These are phyloP conservation scores for Pythium sukuiense DNA, from an alignment of 352 stramenopile species.

Conservation along the genomic window DNA sequence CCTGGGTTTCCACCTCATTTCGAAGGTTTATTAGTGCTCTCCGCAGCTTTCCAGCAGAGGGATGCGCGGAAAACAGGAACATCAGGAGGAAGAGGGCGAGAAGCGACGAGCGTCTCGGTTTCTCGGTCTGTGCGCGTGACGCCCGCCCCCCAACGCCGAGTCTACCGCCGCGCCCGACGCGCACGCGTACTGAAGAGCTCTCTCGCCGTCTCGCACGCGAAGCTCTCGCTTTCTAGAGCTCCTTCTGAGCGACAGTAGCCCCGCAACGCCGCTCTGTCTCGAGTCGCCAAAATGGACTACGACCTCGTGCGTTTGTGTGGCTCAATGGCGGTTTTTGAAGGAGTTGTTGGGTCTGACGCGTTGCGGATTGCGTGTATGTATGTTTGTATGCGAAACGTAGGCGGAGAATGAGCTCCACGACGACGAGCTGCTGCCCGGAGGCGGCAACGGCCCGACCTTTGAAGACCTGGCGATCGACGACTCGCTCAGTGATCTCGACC, in stretches of 20 bases:
- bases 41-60: background rate
- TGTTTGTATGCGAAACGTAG: background rate
- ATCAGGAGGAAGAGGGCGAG: background rate
- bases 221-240: background rate
- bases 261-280: background rate
- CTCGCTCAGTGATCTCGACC: slow-evolving; percentile 93
- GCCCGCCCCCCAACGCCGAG: background rate
- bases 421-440: slow-evolving; percentile 27
- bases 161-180: background rate
- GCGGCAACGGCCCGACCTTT: slow-evolving; percentile 88
- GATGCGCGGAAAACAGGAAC: slow-evolving; percentile 9
- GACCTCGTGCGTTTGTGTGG: slow-evolving; percentile 37
- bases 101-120: slow-evolving; percentile 2
- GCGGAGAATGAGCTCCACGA: slow-evolving; percentile 28
- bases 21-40: slow-evolving; percentile 15
- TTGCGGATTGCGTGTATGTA: background rate
- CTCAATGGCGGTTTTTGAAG: background rate
- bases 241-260: background rate
- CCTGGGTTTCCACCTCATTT: slow-evolving; percentile 12
- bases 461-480: slow-evolving; percentile 99
- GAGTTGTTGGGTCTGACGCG: background rate
- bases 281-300: slow-evolving; percentile 41
- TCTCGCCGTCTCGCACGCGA: background rate
- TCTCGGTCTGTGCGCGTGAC: background rate
- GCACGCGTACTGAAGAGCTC: background rate